phyloP scores from a whole-genome alignment of 495 filamentous ascomycete species.

The Xeromyces bisporus region DNA sequence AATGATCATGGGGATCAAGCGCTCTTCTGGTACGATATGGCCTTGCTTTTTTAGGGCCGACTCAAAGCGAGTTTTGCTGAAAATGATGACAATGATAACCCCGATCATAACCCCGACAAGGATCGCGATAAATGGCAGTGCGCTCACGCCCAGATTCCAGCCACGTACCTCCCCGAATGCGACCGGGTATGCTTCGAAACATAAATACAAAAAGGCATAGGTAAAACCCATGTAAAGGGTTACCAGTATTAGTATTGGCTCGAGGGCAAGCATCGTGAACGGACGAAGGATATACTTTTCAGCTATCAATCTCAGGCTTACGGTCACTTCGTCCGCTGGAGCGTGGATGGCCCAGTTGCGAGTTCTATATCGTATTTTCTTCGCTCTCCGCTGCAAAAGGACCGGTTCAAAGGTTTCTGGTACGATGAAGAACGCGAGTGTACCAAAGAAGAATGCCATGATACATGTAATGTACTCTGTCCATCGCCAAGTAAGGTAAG shows the following conservation, averaged over 20 bases:
- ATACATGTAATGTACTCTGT: constrained; percentile 49
- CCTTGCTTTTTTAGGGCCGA: constrained; percentile 1
- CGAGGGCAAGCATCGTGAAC: constrained; percentile 38
- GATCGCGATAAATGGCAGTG: constrained; percentile 43
- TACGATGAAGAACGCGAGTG: constrained; percentile 31
- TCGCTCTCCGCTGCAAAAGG: constrained; percentile 39
- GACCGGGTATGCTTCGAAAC: constrained; percentile 44
- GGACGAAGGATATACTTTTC: constrained; percentile 41
- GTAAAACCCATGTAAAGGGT: constrained; percentile 34
- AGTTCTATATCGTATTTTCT: constrained; percentile 39
- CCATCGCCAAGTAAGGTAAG: constrained; percentile 46
- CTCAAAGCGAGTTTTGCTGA: constrained; percentile 8
- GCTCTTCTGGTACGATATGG: constrained; percentile 22
- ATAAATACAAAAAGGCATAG: constrained; percentile 48
- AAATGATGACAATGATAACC: constrained; percentile 27
- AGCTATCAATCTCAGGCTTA: constrained; percentile 28
- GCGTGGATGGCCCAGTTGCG: constrained; percentile 44
- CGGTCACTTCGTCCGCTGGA: constrained; percentile 36
- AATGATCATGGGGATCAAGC: constrained; percentile 25
- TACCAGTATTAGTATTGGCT: constrained; percentile 42
- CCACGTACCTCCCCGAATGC: constrained; percentile 37
- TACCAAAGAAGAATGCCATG: constrained; percentile 30
- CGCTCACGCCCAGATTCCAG: constrained; percentile 32
- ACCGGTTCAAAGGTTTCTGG: constrained; percentile 45
- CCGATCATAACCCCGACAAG: constrained; percentile 37